Percentiles rank a stretch among this genome's conserved stretches.
phyloP scores from a whole-genome alignment of 495 filamentous ascomycete genomes.

The Corynascus novoguineensis region DNA sequence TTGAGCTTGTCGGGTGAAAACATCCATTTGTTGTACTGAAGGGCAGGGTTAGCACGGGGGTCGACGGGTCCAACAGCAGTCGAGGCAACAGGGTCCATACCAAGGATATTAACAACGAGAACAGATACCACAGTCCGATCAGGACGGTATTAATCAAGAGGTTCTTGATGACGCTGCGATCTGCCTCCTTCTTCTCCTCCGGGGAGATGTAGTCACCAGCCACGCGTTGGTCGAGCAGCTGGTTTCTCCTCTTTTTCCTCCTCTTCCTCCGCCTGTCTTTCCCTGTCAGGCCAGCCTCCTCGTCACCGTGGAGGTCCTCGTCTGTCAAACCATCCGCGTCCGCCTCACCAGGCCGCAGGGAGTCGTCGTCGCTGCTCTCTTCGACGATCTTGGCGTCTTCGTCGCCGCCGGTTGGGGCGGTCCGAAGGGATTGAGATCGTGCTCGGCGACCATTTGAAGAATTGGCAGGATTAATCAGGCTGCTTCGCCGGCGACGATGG shows the following conservation, averaged over 20 bases:
- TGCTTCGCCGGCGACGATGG: conserved; percentile 58
- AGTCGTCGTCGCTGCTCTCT: conserved; percentile 29
- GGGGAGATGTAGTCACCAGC: conserved; percentile 50
- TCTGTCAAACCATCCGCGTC: conserved; percentile 43
- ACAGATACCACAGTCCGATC: conserved; percentile 88
- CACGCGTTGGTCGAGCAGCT: conserved; percentile 68
- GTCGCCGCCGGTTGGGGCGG: conserved; percentile 28
- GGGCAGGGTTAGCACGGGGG: conserved; percentile 10
- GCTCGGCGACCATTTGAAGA: conserved; percentile 39
- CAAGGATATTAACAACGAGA: conserved; percentile 90
- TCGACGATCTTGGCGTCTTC: conserved; percentile 40
- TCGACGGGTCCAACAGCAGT: not conserved
- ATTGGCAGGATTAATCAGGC: conserved; percentile 44
- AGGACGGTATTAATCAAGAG: conserved; percentile 65
- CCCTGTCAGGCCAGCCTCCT: conserved; percentile 78
- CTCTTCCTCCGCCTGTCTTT: conserved; percentile 62
- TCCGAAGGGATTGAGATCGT: conserved; percentile 29
- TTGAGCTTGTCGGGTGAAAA: conserved; percentile 78
- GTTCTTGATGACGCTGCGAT: conserved; percentile 62
- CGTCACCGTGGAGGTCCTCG: conserved; percentile 77
- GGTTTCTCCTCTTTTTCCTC: conserved; percentile 59
- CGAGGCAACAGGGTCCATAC: conserved; percentile 47
- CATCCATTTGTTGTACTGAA: conserved; percentile 99
- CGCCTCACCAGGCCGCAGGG: conserved; percentile 23
- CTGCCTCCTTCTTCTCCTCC: conserved; percentile 62